These are phyloP conservation scores for Aspergillus ruber DNA, from an alignment of 2,329 filamentous ascomycete species.

Conservation along the genomic window DNA sequence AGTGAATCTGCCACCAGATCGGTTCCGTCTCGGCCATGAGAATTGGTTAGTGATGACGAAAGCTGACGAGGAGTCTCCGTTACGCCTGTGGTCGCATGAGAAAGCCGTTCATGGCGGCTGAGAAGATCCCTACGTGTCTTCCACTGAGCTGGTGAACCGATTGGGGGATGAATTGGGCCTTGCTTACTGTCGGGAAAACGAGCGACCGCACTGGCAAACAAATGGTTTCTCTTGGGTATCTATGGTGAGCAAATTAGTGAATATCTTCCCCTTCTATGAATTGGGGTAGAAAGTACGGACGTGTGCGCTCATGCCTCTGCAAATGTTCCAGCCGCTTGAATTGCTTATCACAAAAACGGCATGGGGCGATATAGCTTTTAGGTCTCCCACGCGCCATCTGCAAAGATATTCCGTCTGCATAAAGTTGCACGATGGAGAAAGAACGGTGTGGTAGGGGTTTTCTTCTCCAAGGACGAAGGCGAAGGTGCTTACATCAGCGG, in stretches of 20 bases:
- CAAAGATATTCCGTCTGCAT: too few relatives aligned
- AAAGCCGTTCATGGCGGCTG: constrained; percentile 9
- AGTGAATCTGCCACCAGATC: neutral
- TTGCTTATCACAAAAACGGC: constrained; percentile 23
- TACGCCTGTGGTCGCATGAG: neutral
- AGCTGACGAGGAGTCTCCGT: neutral
- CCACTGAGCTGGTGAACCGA: neutral
- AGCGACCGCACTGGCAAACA: constrained; percentile 22
- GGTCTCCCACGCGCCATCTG: neutral
- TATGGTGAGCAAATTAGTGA: constrained; percentile 10
- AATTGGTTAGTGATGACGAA: too few relatives aligned
- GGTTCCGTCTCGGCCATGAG: neutral
- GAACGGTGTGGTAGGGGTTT: too few relatives aligned
- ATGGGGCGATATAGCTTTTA: constrained; percentile 7
- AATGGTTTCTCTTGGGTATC: constrained; percentile 31
- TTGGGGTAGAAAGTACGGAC: constrained; percentile 2
- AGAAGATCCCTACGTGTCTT: constrained; percentile 10
- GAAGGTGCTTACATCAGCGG: too few relatives aligned
- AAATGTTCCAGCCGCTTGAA: constrained; percentile 30
- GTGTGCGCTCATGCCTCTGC: constrained; percentile 22
- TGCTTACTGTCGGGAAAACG: constrained; percentile 26
- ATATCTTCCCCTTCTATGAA: neutral
- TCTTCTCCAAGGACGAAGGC: too few relatives aligned
- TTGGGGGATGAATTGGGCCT: neutral
- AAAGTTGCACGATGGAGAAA: too few relatives aligned